phyloP scores from a whole-genome alignment of 2,329 filamentous ascomycete species.

The Beauveria rudraprayagi region DNA sequence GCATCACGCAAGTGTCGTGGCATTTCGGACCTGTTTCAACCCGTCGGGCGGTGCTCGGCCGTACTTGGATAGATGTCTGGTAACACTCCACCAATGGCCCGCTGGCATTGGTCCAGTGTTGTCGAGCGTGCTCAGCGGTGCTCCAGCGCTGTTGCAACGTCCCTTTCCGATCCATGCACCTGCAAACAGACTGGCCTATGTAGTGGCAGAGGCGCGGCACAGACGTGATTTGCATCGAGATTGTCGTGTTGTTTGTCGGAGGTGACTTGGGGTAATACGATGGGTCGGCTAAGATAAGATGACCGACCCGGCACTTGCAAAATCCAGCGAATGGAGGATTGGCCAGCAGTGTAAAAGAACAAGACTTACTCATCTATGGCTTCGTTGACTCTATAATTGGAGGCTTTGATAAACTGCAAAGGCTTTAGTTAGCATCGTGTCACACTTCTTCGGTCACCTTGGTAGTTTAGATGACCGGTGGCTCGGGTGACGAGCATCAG shows the following conservation, averaged over 20 bases:
- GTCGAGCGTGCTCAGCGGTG: not conserved
- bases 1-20: slow-evolving; percentile 4
- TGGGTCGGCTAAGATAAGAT: not conserved
- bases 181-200: not conserved
- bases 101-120: slow-evolving; percentile 12
- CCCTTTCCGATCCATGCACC: not conserved
- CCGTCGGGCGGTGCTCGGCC: slow-evolving; percentile 30
- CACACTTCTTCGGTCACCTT: not conserved
- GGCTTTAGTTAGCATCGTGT: not conserved
- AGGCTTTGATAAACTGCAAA: slow-evolving; percentile 38
- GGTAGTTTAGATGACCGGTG: not conserved
- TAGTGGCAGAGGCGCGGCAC: not conserved
- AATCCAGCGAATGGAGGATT: not conserved
- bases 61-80: slow-evolving; percentile 26
- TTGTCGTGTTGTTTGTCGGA: not conserved
- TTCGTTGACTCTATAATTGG: slow-evolving; percentile 43
- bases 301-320: not conserved
- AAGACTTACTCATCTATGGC: slow-evolving; percentile 51
- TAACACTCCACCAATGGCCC: slow-evolving; percentile 24
- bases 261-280: not conserved
- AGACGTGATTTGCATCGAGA: not conserved
- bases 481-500: not conserved
- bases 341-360: not conserved
- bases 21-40: slow-evolving; percentile 21
- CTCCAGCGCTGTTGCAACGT: slow-evolving; percentile 1